Evolutionary conservation across 2,329 filamentous ascomycete genomes (phyloP), one percentile per base, ranked within the genome.

Genomic region (Aphanocladium album): DNA sequence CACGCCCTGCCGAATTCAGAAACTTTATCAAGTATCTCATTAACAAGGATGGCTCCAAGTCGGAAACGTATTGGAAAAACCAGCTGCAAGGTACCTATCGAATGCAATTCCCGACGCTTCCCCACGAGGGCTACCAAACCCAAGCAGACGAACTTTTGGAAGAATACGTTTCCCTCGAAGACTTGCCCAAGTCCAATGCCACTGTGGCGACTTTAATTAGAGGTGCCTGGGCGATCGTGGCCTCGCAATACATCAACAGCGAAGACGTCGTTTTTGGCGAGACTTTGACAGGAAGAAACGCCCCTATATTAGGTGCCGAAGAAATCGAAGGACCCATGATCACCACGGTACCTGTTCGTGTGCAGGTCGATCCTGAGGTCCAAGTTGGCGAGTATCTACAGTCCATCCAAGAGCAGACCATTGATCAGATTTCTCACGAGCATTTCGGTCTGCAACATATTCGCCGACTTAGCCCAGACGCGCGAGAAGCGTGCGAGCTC

Each of bases 371-470:
- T 54, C 67, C 73, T 3, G 72, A 77, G 5, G 67, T 69, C 0
- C 75, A 74, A 0, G 74, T 85, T 2, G 67, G 70, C 0, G 77
- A 84, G 50, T 88, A 82, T 63, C 73, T 89, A 3, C 75, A 82
- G 46, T 71, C 74, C 2, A 77, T 89, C 2, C 85, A 89, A 41
- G 74, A 82, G 33, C 77, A 81, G 59, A 83, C 80, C 0, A 76
- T 84, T 0, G 72, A 78, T 3, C 80, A 84, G 64, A 87, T 89
- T 6, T 82, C 85, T 0, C 81, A 88, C 67, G 84, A 90, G 69
- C 86, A 90, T 68, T 77, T 82, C 54, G 84, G 84, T 21, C 73
- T 86, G 49, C 83, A 86, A 60, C 69, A 85, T 63, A 87, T 87
- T 62, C 81, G 84, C 11, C 76, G 78, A 23, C 71, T 87, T 14